Base-by-base conservation (phyloP, 2,329 filamentous ascomycete genomes). In the Colletotrichum salicis region DNA sequence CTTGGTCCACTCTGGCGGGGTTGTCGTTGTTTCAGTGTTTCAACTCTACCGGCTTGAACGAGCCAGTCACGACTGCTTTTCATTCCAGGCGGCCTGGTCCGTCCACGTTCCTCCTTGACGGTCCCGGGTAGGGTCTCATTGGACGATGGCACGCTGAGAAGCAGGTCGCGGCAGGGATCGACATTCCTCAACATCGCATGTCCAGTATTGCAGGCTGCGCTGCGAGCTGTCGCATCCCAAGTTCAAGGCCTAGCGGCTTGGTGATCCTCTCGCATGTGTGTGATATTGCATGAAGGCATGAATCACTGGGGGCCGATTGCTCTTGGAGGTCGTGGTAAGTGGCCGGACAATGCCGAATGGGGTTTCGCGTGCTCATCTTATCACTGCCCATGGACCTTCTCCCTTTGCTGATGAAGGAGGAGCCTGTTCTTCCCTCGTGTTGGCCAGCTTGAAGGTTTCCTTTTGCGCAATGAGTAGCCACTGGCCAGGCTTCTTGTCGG, bases 21-120 rank as follows among this genome's bases (percentile, higher is more conserved):
- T 33, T 55, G 59, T 72, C 59, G 70, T 72, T 70, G 64, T 73
- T 72, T 72, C 72, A 73, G 72, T 59, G 72, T 70, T 72, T 73
- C 72, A 72, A 69, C 64, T 72, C 48, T 58, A 58, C 67, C 37
- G 58, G 37, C 41, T 59, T 62, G 54, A 67, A 66, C 15, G n/a
- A 60, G 67, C 67, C 67, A 61, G 51, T 68, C 68, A 68, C 27
- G 59, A 41, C 57, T 24, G 35, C 54, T 60, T 33, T 55, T 41
- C 33, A 37, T 59, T 58, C 65, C 65, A 58, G 69, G 48, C 69
- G 45, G 52, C 35, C 29, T 55, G 33, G 35, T 51, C 65, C 45
- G 65, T 56, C 35, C 24, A 58, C 27, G 24, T 33, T 22, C 41
- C 68, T 24, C 45, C 58, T 48, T 58, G 33, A n/a, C 27, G 35